Percentiles rank a stretch among this genome's conserved stretches.
Conservation (phyloP, 2,329 filamentous ascomycete genomes). For the Fusarium sterilihyphosum region DNA sequence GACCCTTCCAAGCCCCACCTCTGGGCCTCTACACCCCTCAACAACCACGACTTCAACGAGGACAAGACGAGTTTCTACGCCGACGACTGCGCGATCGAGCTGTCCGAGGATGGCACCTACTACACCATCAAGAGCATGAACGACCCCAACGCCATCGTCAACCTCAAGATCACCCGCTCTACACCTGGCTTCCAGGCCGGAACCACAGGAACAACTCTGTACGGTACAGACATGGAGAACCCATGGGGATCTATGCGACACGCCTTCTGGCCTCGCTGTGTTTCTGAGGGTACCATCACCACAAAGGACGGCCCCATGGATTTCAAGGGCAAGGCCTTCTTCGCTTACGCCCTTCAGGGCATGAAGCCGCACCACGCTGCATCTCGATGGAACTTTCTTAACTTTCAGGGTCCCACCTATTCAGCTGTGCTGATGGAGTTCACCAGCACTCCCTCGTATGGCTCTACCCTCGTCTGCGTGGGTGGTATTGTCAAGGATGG, state of each 20-base stretch:
- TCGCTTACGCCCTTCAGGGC: constrained; percentile 88
- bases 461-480: constrained; percentile 82
- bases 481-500: constrained; percentile 84
- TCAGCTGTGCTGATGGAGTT: constrained; percentile 96
- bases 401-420: constrained; percentile 88
- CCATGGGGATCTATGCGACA: constrained; percentile 96
- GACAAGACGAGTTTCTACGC: constrained; percentile 86
- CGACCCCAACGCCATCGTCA: constrained; percentile 83
- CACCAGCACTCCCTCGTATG: constrained; percentile 93
- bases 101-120: constrained; percentile 82
- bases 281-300: constrained; percentile 82
- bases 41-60: constrained; percentile 84
- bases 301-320: constrained; percentile 84
- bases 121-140: constrained; percentile 93
- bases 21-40: constrained; percentile 85
- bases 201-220: constrained; percentile 83
- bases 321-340: constrained; percentile 82
- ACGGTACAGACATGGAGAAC: constrained; percentile 83
- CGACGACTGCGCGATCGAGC: constrained; percentile 83
- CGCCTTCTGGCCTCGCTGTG: constrained; percentile 91
- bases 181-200: constrained; percentile 87
- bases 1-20: constrained; percentile 77
- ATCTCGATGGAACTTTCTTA: constrained; percentile 89
- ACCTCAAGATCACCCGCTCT: constrained; percentile 80
- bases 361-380: constrained; percentile 99